Base-by-base conservation (phyloP, 352 stramenopile genomes). In the Phytophthora pluvialis region DNA sequence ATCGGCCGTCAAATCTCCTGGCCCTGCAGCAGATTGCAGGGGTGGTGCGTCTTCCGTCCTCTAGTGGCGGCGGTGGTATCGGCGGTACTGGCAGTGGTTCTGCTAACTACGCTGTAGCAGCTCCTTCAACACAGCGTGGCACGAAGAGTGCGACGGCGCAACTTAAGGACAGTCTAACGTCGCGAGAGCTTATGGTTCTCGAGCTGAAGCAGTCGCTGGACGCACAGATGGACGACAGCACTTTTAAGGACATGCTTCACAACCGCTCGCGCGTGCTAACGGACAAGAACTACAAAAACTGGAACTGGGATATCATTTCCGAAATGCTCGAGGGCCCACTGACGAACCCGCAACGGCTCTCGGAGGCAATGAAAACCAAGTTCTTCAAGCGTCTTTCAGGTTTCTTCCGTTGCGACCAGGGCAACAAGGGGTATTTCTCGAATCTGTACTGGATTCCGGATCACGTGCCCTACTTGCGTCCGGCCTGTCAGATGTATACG, bases 321-420 rank as follows among this genome's bases (percentile, higher is more conserved):
- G 88, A 97, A 55, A 77, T 97, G 67, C 70, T 97, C 0, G 88
- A 96, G 70, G 90, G 90, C 1, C 83, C 88, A 16, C 66, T 97
- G 12, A 94, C 88, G 5, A 96, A 97, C 59, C 88, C 87, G 1
- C 83, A 93, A 49, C 80, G 89, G 5, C 77, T 95, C 1, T 95
- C 88, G 0, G 90, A 97, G 62, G 88, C 89, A 3, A 95, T 97
- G 86, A 95, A 94, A 67, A 96, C 90, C n/a, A 97, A 97, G 69
- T 97, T 97, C 58, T 96, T 96, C 63, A 96, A 96, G 64, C 87
- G 90, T 32, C 58, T 97, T 3, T 94, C 88, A 12, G 90, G 90
- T 7, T 97, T 97, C 62, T 97, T 97, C 60, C 86, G 90, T n/a
- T 93, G 87, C 40, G 89, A 94, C 39, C 89, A 85, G 38, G 88